phyloP scores from a whole-genome alignment of 1,284 basidiomycete genomes.

The Tilletia caries region DNA sequence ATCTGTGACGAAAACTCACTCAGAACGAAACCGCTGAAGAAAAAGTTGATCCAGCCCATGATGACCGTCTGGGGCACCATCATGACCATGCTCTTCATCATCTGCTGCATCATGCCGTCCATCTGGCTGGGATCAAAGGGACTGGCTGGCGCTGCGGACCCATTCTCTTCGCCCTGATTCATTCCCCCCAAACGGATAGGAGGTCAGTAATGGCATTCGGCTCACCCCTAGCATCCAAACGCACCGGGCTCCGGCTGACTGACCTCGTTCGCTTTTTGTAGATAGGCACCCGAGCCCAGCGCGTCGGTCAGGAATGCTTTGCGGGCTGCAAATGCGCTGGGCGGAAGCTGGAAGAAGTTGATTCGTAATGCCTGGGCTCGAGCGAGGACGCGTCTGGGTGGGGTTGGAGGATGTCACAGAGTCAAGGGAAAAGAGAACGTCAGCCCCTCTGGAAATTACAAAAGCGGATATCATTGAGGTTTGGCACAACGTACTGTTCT shows the following conservation, averaged over 20 bases:
- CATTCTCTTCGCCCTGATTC: conserved; percentile 23
- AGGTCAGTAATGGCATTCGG: conserved; percentile 6
- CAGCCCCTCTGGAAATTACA: neutral
- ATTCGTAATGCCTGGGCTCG: conserved; percentile 35
- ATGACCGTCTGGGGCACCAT: conserved; percentile 71
- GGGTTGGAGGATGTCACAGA: no score
- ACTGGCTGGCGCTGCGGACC: conserved; percentile 56
- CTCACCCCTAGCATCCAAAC: no score
- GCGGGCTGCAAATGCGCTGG: conserved; percentile 35
- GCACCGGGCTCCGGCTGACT: conserved; percentile 7
- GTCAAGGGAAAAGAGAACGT: neutral
- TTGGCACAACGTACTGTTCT: conserved; percentile 69
- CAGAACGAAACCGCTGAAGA: conserved; percentile 96
- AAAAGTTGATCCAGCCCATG: conserved; percentile 99
- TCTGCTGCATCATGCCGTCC: conserved; percentile 97
- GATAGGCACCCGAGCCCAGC: conserved; percentile 41
- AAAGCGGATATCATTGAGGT: neutral
- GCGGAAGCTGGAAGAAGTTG: conserved; percentile 42
- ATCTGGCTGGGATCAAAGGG: conserved; percentile 83
- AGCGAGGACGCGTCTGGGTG: conserved; percentile 38
- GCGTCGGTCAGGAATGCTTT: conserved; percentile 36
- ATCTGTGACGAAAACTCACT: conserved; percentile 61
- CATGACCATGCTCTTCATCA: conserved; percentile 94
- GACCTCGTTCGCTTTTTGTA: conserved; percentile 31
- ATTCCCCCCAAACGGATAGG: neutral